phyloP scores from a whole-genome alignment of 1,139 yeast genomes.

The Arxiozyma slooffiae region DNA sequence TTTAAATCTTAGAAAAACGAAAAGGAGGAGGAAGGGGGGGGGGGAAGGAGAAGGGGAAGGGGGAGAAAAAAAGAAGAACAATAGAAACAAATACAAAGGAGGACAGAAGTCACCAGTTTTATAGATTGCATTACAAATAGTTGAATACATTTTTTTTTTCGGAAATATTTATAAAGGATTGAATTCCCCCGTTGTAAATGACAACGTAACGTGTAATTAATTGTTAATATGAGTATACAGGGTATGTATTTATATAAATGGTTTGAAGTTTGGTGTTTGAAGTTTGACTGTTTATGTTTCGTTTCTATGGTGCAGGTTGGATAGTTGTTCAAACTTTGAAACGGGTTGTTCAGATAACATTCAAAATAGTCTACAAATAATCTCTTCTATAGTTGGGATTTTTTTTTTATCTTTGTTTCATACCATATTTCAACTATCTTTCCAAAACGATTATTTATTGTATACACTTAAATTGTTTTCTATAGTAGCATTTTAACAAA shows the following conservation, averaged over 20 bases:
- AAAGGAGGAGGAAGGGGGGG: no score
- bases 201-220: no score
- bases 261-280: neutral
- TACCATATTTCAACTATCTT: slow-evolving; percentile 41
- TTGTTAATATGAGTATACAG: no score
- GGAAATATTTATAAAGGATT: neutral
- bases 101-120: neutral
- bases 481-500: slow-evolving; percentile 35
- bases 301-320: slow-evolving; percentile 41
- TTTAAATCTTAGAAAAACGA: neutral
- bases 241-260: no score
- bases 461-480: neutral
- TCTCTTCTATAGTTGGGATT: slow-evolving; percentile 59
- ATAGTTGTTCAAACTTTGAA: slow-evolving; percentile 48
- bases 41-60: no score
- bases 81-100: no score
- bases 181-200: no score
- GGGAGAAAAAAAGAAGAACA: no score
- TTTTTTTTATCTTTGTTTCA: slow-evolving; percentile 31
- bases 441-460: slow-evolving; percentile 41
- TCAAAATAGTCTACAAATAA: slow-evolving; percentile 53
- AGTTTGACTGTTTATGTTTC: slow-evolving; percentile 43
- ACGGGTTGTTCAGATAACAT: slow-evolving; percentile 75
- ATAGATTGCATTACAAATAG: neutral
- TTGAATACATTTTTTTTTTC: no score